These are phyloP conservation scores for Boletus bicolor DNA, from an alignment of 768 basidiomycete genomes.

Conservation along the genomic window DNA sequence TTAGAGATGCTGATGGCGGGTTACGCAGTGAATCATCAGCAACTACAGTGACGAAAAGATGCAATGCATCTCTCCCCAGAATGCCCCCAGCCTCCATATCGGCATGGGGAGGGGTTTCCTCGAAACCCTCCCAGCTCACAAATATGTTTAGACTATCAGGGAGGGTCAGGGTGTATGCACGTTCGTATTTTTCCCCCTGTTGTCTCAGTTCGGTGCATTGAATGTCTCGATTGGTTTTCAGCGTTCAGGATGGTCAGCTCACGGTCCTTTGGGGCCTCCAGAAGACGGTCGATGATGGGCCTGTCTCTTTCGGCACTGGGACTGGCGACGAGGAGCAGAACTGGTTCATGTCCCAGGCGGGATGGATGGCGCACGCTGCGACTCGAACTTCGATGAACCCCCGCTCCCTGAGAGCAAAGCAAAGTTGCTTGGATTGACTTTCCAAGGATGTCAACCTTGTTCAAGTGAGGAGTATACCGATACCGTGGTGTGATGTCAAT, in stretches of 20 bases:
- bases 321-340: too few relatives aligned
- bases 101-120: background rate
- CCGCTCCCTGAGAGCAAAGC: too few relatives aligned
- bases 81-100: background rate
- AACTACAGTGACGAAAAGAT: background rate
- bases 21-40: background rate
- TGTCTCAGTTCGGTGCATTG: background rate
- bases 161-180: background rate
- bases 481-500: too few relatives aligned
- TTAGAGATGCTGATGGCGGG: background rate
- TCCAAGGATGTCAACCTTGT: too few relatives aligned
- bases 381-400: too few relatives aligned
- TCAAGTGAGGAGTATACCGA: too few relatives aligned
- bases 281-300: too few relatives aligned
- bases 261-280: too few relatives aligned
- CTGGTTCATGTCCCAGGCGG: too few relatives aligned
- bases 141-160: background rate
- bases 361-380: too few relatives aligned
- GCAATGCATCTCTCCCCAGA: background rate
- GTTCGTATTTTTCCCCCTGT: background rate
- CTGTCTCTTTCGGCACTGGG: too few relatives aligned
- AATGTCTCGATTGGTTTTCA: background rate
- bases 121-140: background rate
- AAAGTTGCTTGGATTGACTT: too few relatives aligned
- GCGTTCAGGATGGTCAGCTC: background rate